Conservation (phyloP, 768 basidiomycete species). For the Amanita exitialis region DNA sequence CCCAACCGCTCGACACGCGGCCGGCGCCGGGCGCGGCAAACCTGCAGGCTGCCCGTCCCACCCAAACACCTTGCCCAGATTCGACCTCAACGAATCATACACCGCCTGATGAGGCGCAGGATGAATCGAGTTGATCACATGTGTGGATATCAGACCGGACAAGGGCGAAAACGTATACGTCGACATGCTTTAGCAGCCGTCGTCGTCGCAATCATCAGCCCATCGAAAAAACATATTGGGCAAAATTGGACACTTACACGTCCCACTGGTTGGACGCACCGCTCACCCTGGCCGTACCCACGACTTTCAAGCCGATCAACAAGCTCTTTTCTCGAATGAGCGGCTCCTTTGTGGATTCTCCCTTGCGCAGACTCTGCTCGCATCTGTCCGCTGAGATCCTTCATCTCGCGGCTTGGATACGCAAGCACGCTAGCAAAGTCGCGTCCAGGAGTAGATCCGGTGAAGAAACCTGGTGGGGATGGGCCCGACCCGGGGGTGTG, state of each 20-base stretch:
- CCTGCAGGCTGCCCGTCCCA: constrained; percentile 14
- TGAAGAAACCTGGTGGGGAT: constrained; percentile 1
- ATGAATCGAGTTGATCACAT: constrained; percentile 66
- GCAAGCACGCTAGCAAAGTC: neutral
- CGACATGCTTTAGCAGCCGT: constrained; percentile 41
- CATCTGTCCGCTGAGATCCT: neutral
- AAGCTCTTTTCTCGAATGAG: constrained; percentile 47
- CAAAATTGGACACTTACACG: constrained; percentile 47
- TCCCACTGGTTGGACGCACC: constrained; percentile 60
- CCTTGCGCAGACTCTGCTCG: neutral
- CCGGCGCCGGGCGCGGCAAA: neutral
- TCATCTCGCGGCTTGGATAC: constrained; percentile 7
- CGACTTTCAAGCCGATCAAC: constrained; percentile 42
- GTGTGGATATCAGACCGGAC: constrained; percentile 53
- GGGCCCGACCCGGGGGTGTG: constrained; percentile 16
- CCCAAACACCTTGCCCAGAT: constrained; percentile 30
- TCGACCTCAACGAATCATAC: constrained; percentile 47
- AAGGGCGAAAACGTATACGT: constrained; percentile 66
- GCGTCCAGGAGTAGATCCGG: neutral
- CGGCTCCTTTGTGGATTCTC: no score
- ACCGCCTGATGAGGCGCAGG: constrained; percentile 68
- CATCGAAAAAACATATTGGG: no score
- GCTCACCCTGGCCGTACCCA: constrained; percentile 54
- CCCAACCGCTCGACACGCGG: neutral
- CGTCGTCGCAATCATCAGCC: no score